These are phyloP conservation scores for Helminthosporium solani DNA, from an alignment of 2,329 filamentous ascomycete genomes.

Conservation along the genomic window DNA sequence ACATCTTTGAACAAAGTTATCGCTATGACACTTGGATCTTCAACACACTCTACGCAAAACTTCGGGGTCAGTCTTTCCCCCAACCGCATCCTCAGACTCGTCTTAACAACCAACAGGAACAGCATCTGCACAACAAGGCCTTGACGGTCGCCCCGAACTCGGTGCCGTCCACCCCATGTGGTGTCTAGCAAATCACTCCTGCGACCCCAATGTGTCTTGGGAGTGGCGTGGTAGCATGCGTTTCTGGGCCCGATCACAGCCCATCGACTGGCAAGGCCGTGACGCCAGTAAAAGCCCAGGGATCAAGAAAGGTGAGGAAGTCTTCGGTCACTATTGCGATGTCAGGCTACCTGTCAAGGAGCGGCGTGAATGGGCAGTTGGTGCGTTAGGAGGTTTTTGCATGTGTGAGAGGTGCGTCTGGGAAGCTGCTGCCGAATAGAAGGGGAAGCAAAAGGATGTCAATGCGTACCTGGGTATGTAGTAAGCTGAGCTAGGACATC, in stretches of 20 bases:
- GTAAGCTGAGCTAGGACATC: background rate
- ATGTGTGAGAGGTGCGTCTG: slow-evolving; percentile 79
- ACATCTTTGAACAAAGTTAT: slow-evolving; percentile 61
- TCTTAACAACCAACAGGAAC: slow-evolving; percentile 50
- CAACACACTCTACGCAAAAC: slow-evolving; percentile 91
- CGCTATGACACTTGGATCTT: slow-evolving; percentile 77
- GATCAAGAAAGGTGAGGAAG: slow-evolving; percentile 77
- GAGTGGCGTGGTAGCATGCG: slow-evolving; percentile 83
- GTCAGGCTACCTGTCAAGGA: slow-evolving; percentile 73
- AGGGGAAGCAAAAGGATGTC: too few species aligned
- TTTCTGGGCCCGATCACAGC: slow-evolving; percentile 62
- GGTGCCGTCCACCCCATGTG: slow-evolving; percentile 93
- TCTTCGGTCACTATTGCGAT: slow-evolving; percentile 94
- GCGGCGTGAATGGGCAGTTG: slow-evolving; percentile 83
- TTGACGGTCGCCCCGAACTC: slow-evolving; percentile 81
- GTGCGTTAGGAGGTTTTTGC: slow-evolving; percentile 85
- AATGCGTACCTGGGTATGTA: background rate
- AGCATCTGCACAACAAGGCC: slow-evolving; percentile 72
- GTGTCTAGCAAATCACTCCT: slow-evolving; percentile 96
- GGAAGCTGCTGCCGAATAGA: slow-evolving; percentile 52
- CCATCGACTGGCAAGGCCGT: slow-evolving; percentile 52
- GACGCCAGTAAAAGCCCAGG: slow-evolving; percentile 50
- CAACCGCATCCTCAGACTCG: background rate
- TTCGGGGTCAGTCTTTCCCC: slow-evolving; percentile 63
- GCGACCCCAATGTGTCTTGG: slow-evolving; percentile 92